Evolutionary conservation across 208 protist species (phyloP).

Genomic region (Tritrichomonas musculus): DNA sequence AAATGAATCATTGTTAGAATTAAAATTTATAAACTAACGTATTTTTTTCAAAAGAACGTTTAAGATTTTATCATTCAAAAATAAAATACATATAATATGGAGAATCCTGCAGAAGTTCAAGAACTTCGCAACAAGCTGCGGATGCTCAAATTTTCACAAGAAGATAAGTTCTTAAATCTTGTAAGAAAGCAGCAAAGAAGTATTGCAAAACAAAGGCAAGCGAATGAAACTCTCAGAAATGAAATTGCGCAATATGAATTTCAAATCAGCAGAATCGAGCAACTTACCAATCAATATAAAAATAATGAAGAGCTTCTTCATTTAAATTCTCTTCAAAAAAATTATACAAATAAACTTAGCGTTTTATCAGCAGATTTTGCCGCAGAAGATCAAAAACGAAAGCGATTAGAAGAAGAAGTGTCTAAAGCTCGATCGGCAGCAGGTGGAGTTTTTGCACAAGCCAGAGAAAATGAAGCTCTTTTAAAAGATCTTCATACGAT

Average conservation of each 20-base stretch:
- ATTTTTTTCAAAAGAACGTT: too few species aligned
- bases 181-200: background rate
- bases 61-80: too few species aligned
- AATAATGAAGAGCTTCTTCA: background rate
- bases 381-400: slow-evolving; percentile 12
- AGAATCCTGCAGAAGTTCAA: background rate
- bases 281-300: background rate
- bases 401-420: background rate
- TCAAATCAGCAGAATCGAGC: background rate
- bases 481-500: background rate
- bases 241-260: background rate
- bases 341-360: background rate
- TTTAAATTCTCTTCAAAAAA: background rate
- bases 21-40: too few species aligned
- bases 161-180: background rate
- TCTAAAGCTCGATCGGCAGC: background rate
- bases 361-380: background rate
- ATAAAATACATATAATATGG: too few species aligned
- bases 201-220: background rate
- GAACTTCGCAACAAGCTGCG: background rate
- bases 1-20: too few species aligned
- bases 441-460: background rate
- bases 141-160: background rate
- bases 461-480: background rate
- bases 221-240: background rate